These are phyloP conservation scores for Hortaea sp. DNA, from an alignment of 2,329 filamentous ascomycete species.

Conservation along the genomic window DNA sequence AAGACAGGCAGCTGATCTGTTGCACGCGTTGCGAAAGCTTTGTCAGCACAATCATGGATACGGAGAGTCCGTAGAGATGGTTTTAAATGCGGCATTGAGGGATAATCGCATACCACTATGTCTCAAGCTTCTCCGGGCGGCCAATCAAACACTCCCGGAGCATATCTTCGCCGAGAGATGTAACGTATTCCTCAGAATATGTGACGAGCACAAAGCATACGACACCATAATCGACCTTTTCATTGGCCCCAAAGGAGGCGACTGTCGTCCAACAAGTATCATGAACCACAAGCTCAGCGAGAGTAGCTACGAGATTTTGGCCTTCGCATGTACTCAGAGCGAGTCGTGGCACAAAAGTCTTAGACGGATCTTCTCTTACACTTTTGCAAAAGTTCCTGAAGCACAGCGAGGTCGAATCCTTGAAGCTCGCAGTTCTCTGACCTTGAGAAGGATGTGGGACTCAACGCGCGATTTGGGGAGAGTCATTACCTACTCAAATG, in stretches of 20 bases:
- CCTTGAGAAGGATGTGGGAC: not conserved
- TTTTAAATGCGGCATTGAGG: not conserved
- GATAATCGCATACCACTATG: not conserved
- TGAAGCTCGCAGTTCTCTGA: not conserved
- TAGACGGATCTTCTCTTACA: not conserved
- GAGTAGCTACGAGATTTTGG: not conserved
- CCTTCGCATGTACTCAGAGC: constrained; percentile 1
- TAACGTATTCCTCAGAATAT: not conserved
- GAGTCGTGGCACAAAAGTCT: not conserved
- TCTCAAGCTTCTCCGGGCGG: not conserved
- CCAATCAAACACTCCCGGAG: not conserved
- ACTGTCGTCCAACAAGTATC: too few species aligned
- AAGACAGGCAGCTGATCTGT: not conserved
- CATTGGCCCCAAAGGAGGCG: not conserved
- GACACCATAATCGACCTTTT: not conserved
- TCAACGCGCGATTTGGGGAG: not conserved
- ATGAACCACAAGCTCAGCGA: too few species aligned
- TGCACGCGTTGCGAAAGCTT: not conserved
- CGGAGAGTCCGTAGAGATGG: too few species aligned
- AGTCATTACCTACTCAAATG: not conserved
- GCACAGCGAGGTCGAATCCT: not conserved
- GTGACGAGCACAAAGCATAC: not conserved
- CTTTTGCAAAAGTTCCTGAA: not conserved
- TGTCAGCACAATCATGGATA: not conserved
- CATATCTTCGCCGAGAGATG: not conserved